These are phyloP conservation scores for Rhodotorula kratochvilovae DNA, from an alignment of 768 basidiomycete genomes.

Conservation along the genomic window DNA sequence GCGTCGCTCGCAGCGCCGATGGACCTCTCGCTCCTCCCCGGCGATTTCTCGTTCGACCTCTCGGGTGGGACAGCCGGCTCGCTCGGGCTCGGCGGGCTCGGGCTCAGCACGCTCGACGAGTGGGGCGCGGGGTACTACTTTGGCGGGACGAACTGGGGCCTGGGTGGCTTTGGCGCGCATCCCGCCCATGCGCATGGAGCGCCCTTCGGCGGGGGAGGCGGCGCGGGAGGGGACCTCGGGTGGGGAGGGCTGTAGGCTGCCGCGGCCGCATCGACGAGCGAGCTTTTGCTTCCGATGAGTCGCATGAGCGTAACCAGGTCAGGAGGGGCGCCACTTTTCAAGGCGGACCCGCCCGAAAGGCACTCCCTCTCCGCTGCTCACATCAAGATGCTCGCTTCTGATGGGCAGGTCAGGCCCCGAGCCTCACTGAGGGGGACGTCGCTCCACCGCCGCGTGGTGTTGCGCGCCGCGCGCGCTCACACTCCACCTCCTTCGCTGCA, in stretches of 20 bases:
- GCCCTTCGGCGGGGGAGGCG: not conserved
- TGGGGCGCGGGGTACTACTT: constrained; percentile 4
- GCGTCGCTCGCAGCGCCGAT: not conserved
- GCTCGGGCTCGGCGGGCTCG: constrained; percentile 7
- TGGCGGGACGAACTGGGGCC: constrained; percentile 3
- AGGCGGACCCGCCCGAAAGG: no score
- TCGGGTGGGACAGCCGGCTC: not conserved
- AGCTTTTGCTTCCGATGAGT: no score
- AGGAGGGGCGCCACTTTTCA: no score
- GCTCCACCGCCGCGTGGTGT: no score
- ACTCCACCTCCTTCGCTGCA: no score
- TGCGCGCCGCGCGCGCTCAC: no score
- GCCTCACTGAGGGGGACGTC: no score
- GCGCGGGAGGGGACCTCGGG: not conserved
- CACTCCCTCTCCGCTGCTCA: no score
- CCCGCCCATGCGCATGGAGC: not conserved
- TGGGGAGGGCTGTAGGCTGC: not conserved
- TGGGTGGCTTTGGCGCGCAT: constrained; percentile 8
- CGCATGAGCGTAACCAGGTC: no score
- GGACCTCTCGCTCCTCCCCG: not conserved
- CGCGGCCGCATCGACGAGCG: no score
- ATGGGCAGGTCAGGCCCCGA: no score
- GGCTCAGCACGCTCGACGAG: constrained; percentile 13
- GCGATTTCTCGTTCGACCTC: constrained; percentile 13
- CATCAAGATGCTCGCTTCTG: no score